Evolutionary conservation across 192 early-diverging fungal species (phyloP).

Genomic region (Coemansia sp.): DNA sequence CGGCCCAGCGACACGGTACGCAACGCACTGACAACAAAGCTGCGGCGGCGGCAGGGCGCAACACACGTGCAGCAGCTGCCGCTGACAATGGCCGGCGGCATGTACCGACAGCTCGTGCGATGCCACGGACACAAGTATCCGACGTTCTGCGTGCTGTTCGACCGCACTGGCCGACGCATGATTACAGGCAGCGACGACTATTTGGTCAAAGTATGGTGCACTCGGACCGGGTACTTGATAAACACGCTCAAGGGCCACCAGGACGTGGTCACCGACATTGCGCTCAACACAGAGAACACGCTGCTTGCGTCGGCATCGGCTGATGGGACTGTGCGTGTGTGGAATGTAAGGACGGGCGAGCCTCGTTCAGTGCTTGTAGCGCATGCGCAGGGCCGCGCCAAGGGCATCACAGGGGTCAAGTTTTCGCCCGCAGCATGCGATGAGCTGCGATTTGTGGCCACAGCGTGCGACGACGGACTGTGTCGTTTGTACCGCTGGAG

Average conservation of each 20-base stretch:
- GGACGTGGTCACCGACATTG: constrained; percentile 73
- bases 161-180: constrained; percentile 67
- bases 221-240: constrained; percentile 72
- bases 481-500: constrained; percentile 75
- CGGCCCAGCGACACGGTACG: constrained; percentile 19
- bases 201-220: constrained; percentile 83
- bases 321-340: constrained; percentile 75
- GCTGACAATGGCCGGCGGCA: constrained; percentile 12
- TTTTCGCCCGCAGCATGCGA: constrained; percentile 77
- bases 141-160: constrained; percentile 76
- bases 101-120: constrained; percentile 56
- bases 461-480: constrained; percentile 70
- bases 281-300: constrained; percentile 75
- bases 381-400: constrained; percentile 47
- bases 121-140: constrained; percentile 74
- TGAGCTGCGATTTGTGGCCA: constrained; percentile 67
- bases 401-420: constrained; percentile 62
- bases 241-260: constrained; percentile 80
- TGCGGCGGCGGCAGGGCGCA: constrained; percentile 11
- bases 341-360: constrained; percentile 69
- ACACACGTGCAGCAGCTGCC: constrained; percentile 14
- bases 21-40: constrained; percentile 1
- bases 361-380: constrained; percentile 61
- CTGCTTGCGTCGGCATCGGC: constrained; percentile 73
- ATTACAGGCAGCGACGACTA: constrained; percentile 89